Evolutionary conservation across 208 protist genomes (phyloP), one percentile per base, ranked within the genome.

Genomic region (Trypanosoma congolense): DNA sequence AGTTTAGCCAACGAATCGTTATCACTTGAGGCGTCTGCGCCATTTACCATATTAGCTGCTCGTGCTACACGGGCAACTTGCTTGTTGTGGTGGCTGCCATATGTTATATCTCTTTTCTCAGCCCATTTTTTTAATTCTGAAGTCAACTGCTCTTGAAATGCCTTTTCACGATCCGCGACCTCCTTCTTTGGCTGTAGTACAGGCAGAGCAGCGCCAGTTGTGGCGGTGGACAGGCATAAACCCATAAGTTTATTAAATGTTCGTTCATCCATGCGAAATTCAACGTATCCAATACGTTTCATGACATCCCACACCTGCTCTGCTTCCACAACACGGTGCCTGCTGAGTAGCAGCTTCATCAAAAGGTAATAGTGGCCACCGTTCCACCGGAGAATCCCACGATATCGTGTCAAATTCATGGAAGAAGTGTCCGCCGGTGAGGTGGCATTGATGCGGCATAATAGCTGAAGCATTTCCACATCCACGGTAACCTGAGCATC

Each of bases 301-400:
- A 90, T 79, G 10, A 87, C 80, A 25, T 42, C 47, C 80, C 82
- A 93, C 46, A 90, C 80, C 6, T 58, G 47, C 44, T 67, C 60
- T 31, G 75, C 58, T 58, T 90, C 77, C 19, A 54, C 44, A n/a
- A 81, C 22, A n/a, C 65, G 77, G 16, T 72, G 56, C 1, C 59
- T 48, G 46, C 75, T 72, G 10, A 90, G 47, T 3, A 93, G 65
- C n/a, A 71, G 35, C 53, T 83, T 85, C 43, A 87, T 45, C 35
- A 93, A 50, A 35, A 86, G 19, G 61, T 80, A 84, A 60, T 77
- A 87, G 68, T 93, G 82, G 44, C 52, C 54, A 8, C 75, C 68
- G 40, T 66, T 65, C 83, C 86, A 93, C 16, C 82, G 79, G 33
- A 84, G 42, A 22, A 93, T 59, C 10, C 86, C 86, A 10, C 25